Base-by-base conservation (phyloP, 2,329 filamentous ascomycete species). In the Botrytis tulipae region DNA sequence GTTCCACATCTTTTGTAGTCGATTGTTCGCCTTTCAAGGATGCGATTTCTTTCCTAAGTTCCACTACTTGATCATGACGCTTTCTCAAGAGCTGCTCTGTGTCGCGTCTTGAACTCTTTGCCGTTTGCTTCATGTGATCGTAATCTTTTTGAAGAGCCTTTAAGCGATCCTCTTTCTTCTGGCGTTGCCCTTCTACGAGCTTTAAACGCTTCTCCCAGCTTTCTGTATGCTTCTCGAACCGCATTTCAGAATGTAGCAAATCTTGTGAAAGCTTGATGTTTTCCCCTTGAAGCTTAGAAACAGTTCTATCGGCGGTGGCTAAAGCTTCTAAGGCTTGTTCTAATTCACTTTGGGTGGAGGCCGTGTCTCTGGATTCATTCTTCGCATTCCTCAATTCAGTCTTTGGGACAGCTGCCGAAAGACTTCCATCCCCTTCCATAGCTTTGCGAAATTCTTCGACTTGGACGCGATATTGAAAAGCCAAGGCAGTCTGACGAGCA, bases 381-480 rank as follows among this genome's bases (percentile, higher is more conserved):
- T 86, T 84, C 25, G 88, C 87, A 73, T 84, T 84, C 71, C 86
- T 84, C 73, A 84, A 84, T 66, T 88, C 86, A 2, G 85, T 86
- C 32, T 84, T 82, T 9, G 87, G 86, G 4, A 87, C 87, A 0
- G 85, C 81, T 29, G 82, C 80, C 54, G 80, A 73, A 46, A 74
- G 80, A 20, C 76, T 76, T 29, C 74, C 70, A 82, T 83, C 54
- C 76, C 80, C 73, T 84, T 84, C 73, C 84, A 86, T 25, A 87
- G 82, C 76, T 86, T 81, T 81, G 73, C 90, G 87, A 71, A 91
- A 83, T 75, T 90, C 87, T 74, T 88, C 86, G 14, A 91, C 87
- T 71, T 88, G 87, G 42, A 84, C 84, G 75, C 86, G 86, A 80
- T 91, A 91, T 76, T 90, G 86, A 0, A 85, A 81, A 22, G 87